Evolutionary conservation across 352 stramenopile species (phyloP), one percentile per base, ranked within the genome.

Genomic region (Globisporangium cederbergense): DNA sequence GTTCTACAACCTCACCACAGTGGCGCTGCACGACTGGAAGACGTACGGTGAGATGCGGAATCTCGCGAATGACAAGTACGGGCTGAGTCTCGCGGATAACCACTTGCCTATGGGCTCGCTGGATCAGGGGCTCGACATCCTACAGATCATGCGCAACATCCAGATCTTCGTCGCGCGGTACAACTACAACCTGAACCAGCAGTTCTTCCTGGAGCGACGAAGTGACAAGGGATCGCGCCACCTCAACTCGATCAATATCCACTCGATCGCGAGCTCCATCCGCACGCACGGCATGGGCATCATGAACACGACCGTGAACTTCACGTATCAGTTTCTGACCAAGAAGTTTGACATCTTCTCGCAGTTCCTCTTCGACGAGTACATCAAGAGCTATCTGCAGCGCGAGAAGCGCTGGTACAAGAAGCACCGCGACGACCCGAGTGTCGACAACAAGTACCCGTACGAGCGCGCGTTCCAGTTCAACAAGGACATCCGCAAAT

Each of bases 71-170:
- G 89, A 97, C 74, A 97, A 96, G 72, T 98, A 97, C 63, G 89
- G 91, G 20, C 72, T 98, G 22, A 83, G 86, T 46, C 69, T 98
- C 11, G 75, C 83, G 14, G 95, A 98, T 65, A 97, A 97, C 59
- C 87, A 90, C 65, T 74, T 98, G 58, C 96, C 96, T 0, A 97
- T 98, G 90, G 95, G 93, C 4, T 95, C 79, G 28, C 72, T 98
- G 8, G 92, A 98, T 65, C 84, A 95, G 65, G 91, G 90, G 9
- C 67, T 98, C 36, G 93, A 98, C 71, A 91, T 98, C 51, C 72
- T 98, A 22, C 91, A 98, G 72, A 98, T 98, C 70, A 97, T 98
- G 91, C 89, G 93, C 55, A 97, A 98, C 71, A 97, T 98, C 67
- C 81, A 97, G 74, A 90, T 96, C 49, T 97, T 97, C 56, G 88